Evolutionary conservation across 2,329 filamentous ascomycete genomes (phyloP).

Genomic region (Arthrobotrys megalospora): DNA sequence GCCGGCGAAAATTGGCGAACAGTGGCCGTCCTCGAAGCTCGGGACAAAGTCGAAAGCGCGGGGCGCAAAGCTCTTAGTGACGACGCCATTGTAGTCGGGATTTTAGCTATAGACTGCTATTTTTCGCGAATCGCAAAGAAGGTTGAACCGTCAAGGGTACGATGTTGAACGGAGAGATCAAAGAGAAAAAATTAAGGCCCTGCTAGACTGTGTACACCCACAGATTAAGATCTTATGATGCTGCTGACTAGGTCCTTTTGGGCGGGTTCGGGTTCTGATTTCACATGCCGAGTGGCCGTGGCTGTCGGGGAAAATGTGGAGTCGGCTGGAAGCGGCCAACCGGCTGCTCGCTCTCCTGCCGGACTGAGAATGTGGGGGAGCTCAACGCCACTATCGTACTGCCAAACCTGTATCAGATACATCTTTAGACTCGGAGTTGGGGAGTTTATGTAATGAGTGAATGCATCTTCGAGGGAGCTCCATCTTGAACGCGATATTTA

Average conservation of each 20-base stretch:
- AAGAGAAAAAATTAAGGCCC: conserved; percentile 37
- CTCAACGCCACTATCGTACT: neutral
- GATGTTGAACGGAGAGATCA: conserved; percentile 24
- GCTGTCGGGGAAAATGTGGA: conserved; percentile 24
- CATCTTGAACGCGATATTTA: neutral
- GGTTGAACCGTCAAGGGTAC: conserved; percentile 15
- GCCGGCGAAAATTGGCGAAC: conserved; percentile 54
- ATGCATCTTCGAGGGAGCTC: neutral
- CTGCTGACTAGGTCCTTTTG: conserved; percentile 23
- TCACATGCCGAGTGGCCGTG: conserved; percentile 50
- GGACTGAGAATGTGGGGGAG: conserved; percentile 45
- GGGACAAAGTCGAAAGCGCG: conserved; percentile 51
- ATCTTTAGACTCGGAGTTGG: too few relatives aligned
- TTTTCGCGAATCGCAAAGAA: conserved; percentile 9
- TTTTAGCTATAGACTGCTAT: conserved; percentile 2
- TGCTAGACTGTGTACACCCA: neutral
- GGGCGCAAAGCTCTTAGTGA: conserved; percentile 56
- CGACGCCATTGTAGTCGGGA: conserved; percentile 41
- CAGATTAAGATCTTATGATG: conserved; percentile 38
- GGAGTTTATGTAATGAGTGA: too few relatives aligned
- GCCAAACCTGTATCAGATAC: too few relatives aligned
- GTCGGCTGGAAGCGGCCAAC: conserved; percentile 57
- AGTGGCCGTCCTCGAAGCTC: conserved; percentile 47
- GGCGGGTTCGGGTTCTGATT: conserved; percentile 12
- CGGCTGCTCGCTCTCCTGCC: conserved; percentile 34